Percentiles rank a stretch among this genome's conserved stretches.
These are phyloP conservation scores for Diaporthe humulicola DNA, from an alignment of 2,329 filamentous ascomycete species.

Conservation along the genomic window DNA sequence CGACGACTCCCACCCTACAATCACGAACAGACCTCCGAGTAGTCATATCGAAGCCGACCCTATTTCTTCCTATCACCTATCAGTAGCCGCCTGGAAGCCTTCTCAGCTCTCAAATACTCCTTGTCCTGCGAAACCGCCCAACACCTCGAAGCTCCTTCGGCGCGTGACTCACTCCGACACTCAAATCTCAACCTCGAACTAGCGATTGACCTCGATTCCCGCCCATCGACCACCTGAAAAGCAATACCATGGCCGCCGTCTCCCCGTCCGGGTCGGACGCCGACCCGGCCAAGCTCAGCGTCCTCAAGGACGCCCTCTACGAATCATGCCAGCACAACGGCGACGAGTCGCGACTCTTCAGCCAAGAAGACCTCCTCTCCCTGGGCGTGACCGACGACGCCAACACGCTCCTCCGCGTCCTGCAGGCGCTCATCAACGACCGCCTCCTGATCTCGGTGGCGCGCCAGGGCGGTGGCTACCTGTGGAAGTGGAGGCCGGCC, in stretches of 20 bases:
- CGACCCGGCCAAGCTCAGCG: constrained; percentile 57
- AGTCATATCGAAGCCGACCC: background rate
- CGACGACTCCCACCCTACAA: constrained; percentile 1
- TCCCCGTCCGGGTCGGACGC: constrained; percentile 37
- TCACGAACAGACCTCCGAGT: background rate
- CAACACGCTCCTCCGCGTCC: constrained; percentile 65
- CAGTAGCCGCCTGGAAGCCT: background rate
- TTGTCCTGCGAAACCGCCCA: background rate
- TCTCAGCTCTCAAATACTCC: background rate
- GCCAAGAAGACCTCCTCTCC: constrained; percentile 40
- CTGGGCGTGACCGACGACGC: constrained; percentile 64
- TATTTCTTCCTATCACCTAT: background rate
- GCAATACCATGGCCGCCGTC: constrained; percentile 27
- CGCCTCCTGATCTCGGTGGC: constrained; percentile 68
- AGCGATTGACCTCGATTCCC: background rate
- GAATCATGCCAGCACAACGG: constrained; percentile 56
- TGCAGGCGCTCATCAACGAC: constrained; percentile 71
- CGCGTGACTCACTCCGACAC: constrained; percentile 27
- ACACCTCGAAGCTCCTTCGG: background rate
- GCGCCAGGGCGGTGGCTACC: constrained; percentile 57
- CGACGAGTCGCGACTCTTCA: constrained; percentile 36
- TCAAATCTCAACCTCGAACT: background rate
- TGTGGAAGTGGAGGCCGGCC: constrained; percentile 70
- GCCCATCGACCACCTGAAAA: background rate
- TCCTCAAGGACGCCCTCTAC: constrained; percentile 70